These are phyloP conservation scores for Aspergillus panamensis DNA, from an alignment of 495 filamentous ascomycete genomes.

Conservation along the genomic window DNA sequence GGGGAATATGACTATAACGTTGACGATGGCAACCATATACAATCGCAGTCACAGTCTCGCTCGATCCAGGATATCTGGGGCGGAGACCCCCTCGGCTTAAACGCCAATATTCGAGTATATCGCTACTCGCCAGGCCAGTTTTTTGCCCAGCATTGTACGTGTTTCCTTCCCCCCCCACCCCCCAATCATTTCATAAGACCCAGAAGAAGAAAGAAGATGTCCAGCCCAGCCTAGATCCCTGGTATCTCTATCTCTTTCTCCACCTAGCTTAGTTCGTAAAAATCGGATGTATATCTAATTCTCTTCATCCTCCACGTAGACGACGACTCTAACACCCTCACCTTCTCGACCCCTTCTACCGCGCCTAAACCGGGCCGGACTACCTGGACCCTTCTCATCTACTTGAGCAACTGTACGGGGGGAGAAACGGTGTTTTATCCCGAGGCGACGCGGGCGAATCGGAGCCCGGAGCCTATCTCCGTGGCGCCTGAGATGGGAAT, in stretches of 20 bases:
- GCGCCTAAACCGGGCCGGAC: slow-evolving; percentile 58
- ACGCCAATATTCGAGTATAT: slow-evolving; percentile 87
- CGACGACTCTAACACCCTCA: slow-evolving; percentile 72
- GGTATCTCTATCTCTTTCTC: not conserved
- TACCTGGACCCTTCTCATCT: slow-evolving; percentile 90
- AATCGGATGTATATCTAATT: not conserved
- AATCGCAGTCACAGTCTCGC: not conserved
- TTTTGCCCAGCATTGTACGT: slow-evolving; percentile 83
- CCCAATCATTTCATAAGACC: not conserved
- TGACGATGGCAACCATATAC: slow-evolving; percentile 3
- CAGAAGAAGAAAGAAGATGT: no score
- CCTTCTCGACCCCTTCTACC: slow-evolving; percentile 44
- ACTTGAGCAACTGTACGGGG: slow-evolving; percentile 74
- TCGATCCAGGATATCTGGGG: slow-evolving; percentile 61
- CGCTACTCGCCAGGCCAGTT: slow-evolving; percentile 85
- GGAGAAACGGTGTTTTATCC: slow-evolving; percentile 94
- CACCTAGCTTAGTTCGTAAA: not conserved
- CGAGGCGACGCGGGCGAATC: slow-evolving; percentile 50
- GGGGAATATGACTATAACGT: slow-evolving; percentile 50
- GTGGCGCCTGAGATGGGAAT: slow-evolving; percentile 76
- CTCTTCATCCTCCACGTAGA: slow-evolving; percentile 43
- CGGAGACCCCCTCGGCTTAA: slow-evolving; percentile 79
- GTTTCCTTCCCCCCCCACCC: not conserved
- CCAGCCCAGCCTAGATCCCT: no score
- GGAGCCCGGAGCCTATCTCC: slow-evolving; percentile 57